Evolutionary conservation across 345 rosid genomes (phyloP), one percentile per base, ranked within the genome.

Genomic region (Ceriops decandra): DNA sequence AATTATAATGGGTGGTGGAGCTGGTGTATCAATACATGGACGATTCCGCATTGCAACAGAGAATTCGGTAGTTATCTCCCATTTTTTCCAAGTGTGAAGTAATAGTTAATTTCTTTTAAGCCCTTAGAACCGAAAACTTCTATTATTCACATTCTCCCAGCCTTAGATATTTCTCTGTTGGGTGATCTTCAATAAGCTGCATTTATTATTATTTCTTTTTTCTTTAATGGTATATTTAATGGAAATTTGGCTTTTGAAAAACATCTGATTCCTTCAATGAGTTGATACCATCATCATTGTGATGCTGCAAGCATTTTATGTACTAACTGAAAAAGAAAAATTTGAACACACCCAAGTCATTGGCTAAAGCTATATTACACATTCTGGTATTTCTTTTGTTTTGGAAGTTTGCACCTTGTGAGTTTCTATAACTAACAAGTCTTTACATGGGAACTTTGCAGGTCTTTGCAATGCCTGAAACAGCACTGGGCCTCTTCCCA

Each of bases 401-500:
- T 67, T 57, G 4, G 5, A 56, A n/a, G 17, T 22, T 65, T 22
- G 59, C 28, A 26, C 22, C 28, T 10, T 3, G 4, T 52, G 9
- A 9, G 28, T 62, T 70, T 32, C 33, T 24, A 31, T 47, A 33
- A 8, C 11, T 19, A 19, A 49, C 19, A 31, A 21, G 24, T 30
- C 31, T 27, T 52, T 53, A 7, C 24, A 5, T 67, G 62, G 58
- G 42, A 19, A 1, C 46, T 69, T 68, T 73, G 75, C 80, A 92
- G 98, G 71, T 86, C 63, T 89, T 92, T 83, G 92, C 96, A 63
- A 92, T 90, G 96, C 96, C 93, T 64, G 96, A 92, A 77, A 87
- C 95, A 67, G 87, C 88, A 52, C 74, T 92, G 27, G 95, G 92
- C 30, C 95, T 90, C 80, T 90, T 92, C 78, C 98, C 95, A 49